Conservation (phyloP, 495 filamentous ascomycete genomes). For the Aspergillus conjunctus region DNA sequence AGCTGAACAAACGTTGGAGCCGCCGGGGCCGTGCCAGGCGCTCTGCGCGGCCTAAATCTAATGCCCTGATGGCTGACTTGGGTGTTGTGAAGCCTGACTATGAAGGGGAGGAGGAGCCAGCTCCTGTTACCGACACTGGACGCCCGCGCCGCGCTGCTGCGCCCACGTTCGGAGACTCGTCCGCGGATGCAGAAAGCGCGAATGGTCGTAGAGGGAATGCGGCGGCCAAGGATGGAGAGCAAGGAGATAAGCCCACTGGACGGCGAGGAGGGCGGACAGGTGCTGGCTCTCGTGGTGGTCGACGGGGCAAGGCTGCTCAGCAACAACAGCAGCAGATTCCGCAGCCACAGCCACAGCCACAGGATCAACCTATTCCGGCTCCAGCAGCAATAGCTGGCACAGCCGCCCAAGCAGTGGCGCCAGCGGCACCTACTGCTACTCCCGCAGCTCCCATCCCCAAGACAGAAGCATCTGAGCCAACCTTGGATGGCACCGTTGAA, state of each 20-base stretch:
- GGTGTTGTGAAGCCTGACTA: constrained; percentile 58
- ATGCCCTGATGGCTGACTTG: constrained; percentile 74
- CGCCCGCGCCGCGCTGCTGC: constrained; percentile 70
- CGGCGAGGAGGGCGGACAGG: constrained; percentile 51
- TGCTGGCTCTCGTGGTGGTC: constrained; percentile 39
- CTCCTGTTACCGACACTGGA: constrained; percentile 66
- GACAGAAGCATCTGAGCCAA: constrained; percentile 33
- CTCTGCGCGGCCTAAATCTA: constrained; percentile 66
- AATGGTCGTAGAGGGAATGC: constrained; percentile 50
- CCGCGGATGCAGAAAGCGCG: constrained; percentile 52
- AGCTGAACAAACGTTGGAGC: constrained; percentile 69
- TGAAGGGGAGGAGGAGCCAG: constrained; percentile 55
- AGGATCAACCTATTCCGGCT: constrained; percentile 21
- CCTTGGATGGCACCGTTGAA: constrained; percentile 35
- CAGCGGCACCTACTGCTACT: constrained; percentile 28
- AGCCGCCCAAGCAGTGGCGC: constrained; percentile 1
- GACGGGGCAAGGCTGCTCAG: constrained; percentile 39
- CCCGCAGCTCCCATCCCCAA: constrained; percentile 32
- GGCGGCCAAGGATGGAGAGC: constrained; percentile 51
- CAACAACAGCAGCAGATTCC: constrained; percentile 29
- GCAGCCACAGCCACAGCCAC: constrained; percentile 32
- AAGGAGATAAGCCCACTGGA: constrained; percentile 57
- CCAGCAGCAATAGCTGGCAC: constrained; percentile 20
- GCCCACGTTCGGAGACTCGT: constrained; percentile 66
- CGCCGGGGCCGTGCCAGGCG: constrained; percentile 60